Base-by-base conservation (phyloP, 805 yeast species). In the Saccharomycopsis sp. region DNA sequence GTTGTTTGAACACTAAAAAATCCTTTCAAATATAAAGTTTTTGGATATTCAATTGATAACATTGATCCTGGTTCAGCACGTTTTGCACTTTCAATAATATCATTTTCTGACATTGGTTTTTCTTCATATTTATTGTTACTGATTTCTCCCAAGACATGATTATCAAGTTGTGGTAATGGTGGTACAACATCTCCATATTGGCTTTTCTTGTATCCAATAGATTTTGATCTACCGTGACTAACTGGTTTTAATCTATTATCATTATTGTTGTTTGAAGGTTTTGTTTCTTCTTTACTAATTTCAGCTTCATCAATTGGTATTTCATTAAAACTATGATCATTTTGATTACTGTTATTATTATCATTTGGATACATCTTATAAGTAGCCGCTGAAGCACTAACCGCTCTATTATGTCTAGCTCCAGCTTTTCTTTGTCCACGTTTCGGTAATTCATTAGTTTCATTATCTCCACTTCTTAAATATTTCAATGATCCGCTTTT, bases 1-100 rank as follows among this genome's bases (percentile, higher is more conserved):
- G 97, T 88, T 1, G 95, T 84, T 61, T 88, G 96, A 36, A 88
- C 96, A 45, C 89, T 79, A 61, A 88, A 88, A 55, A 89, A 88
- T 1, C 96, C 96, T 56, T 87, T 85, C 57, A 88, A 69, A 64
- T 86, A 87, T 49, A 88, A 70, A 2, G 95, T 88, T 61, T 81
- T 81, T 45, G 96, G 95, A 55, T 77, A 85, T 54, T 88, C 96
- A 57, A 89, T 86, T 1, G 96, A 86, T 21, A 94, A 95, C 96
- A 88, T 87, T 13, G 81, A 62, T 41, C 84, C 85, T 2, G 79
- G 74, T 42, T 76, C 72, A 12, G 94, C 87, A 45, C 63, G 62
- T 13, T 70, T 67, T 14, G 72, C 72, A 39, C 60, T 59, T 12
- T 59, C 63, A 44, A 74, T 57, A 34, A 74, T 69, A 46, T 69